Percentiles rank a stretch among this genome's conserved stretches.
These are phyloP conservation scores for Furcasterigmium furcatum DNA, from an alignment of 2,329 filamentous ascomycete species.

Conservation along the genomic window DNA sequence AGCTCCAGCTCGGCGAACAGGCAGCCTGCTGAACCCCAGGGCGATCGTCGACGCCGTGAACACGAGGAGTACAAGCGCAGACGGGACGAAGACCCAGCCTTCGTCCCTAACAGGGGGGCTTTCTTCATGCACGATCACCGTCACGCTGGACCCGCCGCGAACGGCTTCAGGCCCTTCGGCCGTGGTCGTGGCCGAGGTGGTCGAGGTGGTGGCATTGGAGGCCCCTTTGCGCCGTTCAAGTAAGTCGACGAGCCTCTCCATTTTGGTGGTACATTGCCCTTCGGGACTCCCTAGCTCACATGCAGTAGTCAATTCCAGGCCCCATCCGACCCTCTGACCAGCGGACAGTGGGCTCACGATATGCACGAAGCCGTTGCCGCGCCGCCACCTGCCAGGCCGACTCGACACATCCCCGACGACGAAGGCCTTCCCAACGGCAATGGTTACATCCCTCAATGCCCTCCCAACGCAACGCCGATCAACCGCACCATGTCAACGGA, in stretches of 20 bases:
- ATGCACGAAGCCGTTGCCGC: constrained; percentile 74
- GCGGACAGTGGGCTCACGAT: constrained; percentile 86
- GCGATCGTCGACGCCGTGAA: constrained; percentile 74
- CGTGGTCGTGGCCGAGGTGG: constrained; percentile 58
- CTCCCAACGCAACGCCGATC: constrained; percentile 60
- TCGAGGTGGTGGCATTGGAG: constrained; percentile 46
- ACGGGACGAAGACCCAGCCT: constrained; percentile 84
- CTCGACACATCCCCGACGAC: constrained; percentile 37
- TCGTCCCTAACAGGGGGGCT: constrained; percentile 88
- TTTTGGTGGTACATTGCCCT: too few species aligned
- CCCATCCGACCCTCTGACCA: constrained; percentile 60
- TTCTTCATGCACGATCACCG: constrained; percentile 98
- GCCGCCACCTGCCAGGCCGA: constrained; percentile 33
- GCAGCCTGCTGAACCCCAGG: constrained; percentile 52
- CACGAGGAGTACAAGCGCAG: constrained; percentile 89
- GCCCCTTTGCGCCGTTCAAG: constrained; percentile 59
- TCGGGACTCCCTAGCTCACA: too few species aligned
- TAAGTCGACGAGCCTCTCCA: constrained; percentile 41
- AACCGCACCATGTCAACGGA: constrained; percentile 81
- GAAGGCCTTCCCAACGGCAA: constrained; percentile 54
- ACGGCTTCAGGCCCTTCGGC: constrained; percentile 72
- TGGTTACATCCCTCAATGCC: constrained; percentile 52
- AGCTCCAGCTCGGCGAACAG: constrained; percentile 47
- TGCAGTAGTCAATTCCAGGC: constrained; percentile 37
- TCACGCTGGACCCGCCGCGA: constrained; percentile 71